A percentile compares a stretch with the other conserved stretches of the same genome.
Evolutionary conservation across 495 filamentous ascomycete species (phyloP).

Genomic region (Hyaloscypha variabilis): DNA sequence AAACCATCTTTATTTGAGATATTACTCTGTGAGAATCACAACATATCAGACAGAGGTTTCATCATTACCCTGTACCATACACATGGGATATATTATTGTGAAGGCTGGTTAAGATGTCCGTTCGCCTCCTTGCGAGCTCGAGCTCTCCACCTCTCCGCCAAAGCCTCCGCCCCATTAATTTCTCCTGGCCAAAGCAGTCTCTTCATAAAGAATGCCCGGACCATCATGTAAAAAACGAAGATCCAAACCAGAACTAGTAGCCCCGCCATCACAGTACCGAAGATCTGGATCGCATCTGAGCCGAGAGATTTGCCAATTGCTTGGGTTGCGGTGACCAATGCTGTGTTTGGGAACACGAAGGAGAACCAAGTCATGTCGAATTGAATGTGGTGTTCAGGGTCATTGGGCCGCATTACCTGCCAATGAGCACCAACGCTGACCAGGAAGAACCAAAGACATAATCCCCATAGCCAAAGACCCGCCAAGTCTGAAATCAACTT

Average conservation of each 20-base stretch:
- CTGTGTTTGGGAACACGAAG: conserved; percentile 87
- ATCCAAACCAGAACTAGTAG: conserved; percentile 69
- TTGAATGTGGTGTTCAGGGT: conserved; percentile 53
- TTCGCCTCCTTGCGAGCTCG: no score
- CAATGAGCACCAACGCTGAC: conserved; percentile 75
- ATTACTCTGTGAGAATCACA: no score
- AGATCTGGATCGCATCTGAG: conserved; percentile 60
- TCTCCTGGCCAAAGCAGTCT: conserved; percentile 67
- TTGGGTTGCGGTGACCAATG: conserved; percentile 72
- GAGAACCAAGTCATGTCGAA: conserved; percentile 85
- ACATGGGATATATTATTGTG: no score
- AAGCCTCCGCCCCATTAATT: conserved; percentile 16
- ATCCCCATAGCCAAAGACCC: conserved; percentile 82
- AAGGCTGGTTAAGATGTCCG: no score
- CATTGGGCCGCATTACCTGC: conserved; percentile 60
- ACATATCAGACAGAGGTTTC: no score
- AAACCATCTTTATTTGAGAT: no score
- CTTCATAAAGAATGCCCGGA: conserved; percentile 62
- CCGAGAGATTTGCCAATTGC: conserved; percentile 68
- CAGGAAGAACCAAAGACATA: conserved; percentile 87
- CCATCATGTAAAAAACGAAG: conserved; percentile 70
- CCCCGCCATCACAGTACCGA: conserved; percentile 67
- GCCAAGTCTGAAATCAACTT: conserved; percentile 45
- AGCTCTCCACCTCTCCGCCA: no score
- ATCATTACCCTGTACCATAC: no score